phyloP scores from a whole-genome alignment of 805 yeast species.

The Candida verbasci region DNA sequence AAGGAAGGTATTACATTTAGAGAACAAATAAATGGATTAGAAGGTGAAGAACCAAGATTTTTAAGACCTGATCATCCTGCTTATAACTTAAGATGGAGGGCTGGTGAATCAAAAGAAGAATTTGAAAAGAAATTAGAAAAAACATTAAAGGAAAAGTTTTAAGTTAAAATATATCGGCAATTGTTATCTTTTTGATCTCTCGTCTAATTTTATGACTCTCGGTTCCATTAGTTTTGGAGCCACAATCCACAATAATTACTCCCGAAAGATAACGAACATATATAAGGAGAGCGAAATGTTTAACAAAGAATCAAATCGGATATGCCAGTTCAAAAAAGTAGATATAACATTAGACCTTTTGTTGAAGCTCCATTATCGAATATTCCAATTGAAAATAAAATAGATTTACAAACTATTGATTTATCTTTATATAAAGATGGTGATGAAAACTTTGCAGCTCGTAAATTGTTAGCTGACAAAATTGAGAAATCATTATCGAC shows the following conservation, averaged over 20 bases:
- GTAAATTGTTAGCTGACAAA: conserved; percentile 30
- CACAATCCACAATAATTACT: too few relatives aligned
- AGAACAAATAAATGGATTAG: conserved; percentile 30
- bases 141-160: conserved; percentile 1
- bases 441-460: conserved; percentile 19
- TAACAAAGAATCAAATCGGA: too few relatives aligned
- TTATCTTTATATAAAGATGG: conserved; percentile 33
- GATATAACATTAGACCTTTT: conserved; percentile 23
- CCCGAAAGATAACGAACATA: too few relatives aligned
- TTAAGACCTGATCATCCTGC: conserved; percentile 17
- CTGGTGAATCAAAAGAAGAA: conserved; percentile 22
- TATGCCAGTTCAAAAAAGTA: conserved; percentile 9
- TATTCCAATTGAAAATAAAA: conserved; percentile 12
- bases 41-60: conserved; percentile 16
- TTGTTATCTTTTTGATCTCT: too few relatives aligned
- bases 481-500: conserved; percentile 38
- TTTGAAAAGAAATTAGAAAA: conserved; percentile 15
- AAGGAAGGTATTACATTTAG: conserved; percentile 30
- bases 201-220: too few relatives aligned
- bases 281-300: too few relatives aligned
- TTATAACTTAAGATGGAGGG: conserved; percentile 20
- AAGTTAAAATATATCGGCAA: too few relatives aligned
- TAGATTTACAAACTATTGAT: conserved; percentile 33
- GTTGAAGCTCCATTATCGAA: conserved; percentile 20
- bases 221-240: too few relatives aligned